Conservation (phyloP, 116 monocot species). For the Zostera marina region DNA sequence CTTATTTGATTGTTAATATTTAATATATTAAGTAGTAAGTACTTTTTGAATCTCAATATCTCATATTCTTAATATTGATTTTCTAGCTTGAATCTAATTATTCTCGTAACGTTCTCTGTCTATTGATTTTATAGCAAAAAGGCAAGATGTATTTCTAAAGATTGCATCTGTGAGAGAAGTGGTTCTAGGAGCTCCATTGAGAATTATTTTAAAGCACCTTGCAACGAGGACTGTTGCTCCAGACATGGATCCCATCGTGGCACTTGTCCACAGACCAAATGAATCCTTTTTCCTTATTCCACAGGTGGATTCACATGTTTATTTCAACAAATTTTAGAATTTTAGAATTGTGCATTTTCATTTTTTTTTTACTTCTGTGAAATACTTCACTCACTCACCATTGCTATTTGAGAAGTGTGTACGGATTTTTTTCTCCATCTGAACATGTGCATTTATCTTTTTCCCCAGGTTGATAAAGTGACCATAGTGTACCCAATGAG, state of each 20-base stretch:
- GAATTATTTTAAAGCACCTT: constrained; percentile 64
- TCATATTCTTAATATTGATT: background rate
- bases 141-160: constrained; percentile 50
- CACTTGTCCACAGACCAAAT: constrained; percentile 85
- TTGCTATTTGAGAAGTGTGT: background rate
- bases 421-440: background rate
- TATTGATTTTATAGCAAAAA: constrained; percentile 37
- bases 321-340: background rate
- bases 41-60: background rate
- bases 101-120: background rate
- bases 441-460: background rate
- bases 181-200: constrained; percentile 84
- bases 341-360: too few species aligned
- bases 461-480: constrained; percentile 67
- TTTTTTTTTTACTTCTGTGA: too few species aligned
- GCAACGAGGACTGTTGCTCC: constrained; percentile 40
- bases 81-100: background rate
- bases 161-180: constrained; percentile 94
- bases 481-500: constrained; percentile 81
- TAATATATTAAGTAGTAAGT: too few species aligned
- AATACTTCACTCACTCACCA: background rate
- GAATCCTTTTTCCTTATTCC: constrained; percentile 87
- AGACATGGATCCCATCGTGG: constrained; percentile 39
- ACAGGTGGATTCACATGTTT: constrained; percentile 27
- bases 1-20: too few species aligned